phyloP scores from a whole-genome alignment of 2,329 filamentous ascomycete genomes.

The Ceratocystiopsis minuta region DNA sequence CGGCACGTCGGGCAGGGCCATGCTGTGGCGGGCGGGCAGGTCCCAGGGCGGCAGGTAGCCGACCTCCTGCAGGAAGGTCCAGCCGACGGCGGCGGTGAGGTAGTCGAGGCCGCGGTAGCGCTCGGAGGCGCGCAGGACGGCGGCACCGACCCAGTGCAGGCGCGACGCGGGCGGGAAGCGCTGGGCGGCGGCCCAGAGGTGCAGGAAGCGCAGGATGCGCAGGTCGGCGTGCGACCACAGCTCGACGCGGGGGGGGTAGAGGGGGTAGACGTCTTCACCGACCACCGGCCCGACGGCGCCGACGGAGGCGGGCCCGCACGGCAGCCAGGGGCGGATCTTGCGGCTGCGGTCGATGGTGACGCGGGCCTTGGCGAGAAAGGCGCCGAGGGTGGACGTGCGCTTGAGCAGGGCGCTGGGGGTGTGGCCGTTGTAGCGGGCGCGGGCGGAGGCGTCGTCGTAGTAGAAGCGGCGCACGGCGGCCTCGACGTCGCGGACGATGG shows the following conservation, averaged over 20 bases:
- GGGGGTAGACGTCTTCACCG: no score
- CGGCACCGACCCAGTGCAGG: constrained; percentile 42
- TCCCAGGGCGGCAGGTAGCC: constrained; percentile 56
- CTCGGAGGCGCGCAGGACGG: constrained; percentile 42
- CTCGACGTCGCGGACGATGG: constrained; percentile 31
- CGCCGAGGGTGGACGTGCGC: constrained; percentile 15
- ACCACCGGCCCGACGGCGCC: no score
- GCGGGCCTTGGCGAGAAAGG: constrained; percentile 32
- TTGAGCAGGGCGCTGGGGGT: constrained; percentile 3
- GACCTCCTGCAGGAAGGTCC: constrained; percentile 59
- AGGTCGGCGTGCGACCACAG: constrained; percentile 32
- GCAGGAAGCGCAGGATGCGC: constrained; percentile 47
- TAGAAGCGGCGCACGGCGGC: constrained; percentile 34
- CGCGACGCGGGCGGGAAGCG: constrained; percentile 33
- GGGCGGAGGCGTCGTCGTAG: constrained; percentile 28
- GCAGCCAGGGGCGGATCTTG: constrained; percentile 27
- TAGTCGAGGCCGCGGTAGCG: constrained; percentile 36
- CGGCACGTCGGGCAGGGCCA: constrained; percentile 31
- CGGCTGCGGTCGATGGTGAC: constrained; percentile 33
- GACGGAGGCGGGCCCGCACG: constrained; percentile 23
- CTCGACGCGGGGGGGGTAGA: constrained; percentile 4
- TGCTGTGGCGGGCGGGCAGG: constrained; percentile 42
- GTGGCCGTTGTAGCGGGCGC: no score
- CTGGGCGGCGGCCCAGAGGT: constrained; percentile 44
- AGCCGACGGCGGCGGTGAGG: constrained; percentile 29